phyloP scores from a whole-genome alignment of 148 eudicot species.

The Rhododendron williamsianum region DNA sequence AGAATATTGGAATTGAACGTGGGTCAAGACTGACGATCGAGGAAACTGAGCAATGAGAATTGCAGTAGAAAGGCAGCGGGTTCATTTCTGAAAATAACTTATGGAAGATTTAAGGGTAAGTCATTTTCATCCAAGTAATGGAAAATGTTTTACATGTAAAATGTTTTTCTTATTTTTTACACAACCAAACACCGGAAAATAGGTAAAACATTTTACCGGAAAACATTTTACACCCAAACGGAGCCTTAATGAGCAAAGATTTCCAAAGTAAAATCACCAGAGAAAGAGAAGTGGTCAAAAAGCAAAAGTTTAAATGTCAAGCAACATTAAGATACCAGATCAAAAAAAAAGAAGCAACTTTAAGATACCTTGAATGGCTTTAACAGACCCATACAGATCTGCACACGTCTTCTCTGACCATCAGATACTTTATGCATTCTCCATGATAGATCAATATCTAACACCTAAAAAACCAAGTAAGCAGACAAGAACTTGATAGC shows the following conservation, averaged over 20 bases:
- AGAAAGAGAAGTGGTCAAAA: background rate
- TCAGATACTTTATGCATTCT: constrained; percentile 93
- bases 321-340: constrained; percentile 31
- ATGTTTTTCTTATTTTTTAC: no score
- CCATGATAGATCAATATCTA: constrained; percentile 81
- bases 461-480: constrained; percentile 39
- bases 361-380: constrained; percentile 77
- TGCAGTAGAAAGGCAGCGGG: no score
- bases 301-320: background rate
- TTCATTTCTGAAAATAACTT: no score
- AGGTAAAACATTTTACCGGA: no score
- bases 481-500: background rate
- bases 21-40: no score
- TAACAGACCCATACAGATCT: constrained; percentile 96
- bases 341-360: background rate
- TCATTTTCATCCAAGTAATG: no score
- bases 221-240: no score
- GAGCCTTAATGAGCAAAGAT: background rate
- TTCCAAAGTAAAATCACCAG: background rate
- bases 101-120: no score
- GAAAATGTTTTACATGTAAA: no score
- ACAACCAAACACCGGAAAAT: no score
- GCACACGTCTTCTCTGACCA: constrained; percentile 97
- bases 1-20: no score
- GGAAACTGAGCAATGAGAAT: no score